Conservation (phyloP, 352 stramenopile genomes). For the Globisporangium alternatum region DNA sequence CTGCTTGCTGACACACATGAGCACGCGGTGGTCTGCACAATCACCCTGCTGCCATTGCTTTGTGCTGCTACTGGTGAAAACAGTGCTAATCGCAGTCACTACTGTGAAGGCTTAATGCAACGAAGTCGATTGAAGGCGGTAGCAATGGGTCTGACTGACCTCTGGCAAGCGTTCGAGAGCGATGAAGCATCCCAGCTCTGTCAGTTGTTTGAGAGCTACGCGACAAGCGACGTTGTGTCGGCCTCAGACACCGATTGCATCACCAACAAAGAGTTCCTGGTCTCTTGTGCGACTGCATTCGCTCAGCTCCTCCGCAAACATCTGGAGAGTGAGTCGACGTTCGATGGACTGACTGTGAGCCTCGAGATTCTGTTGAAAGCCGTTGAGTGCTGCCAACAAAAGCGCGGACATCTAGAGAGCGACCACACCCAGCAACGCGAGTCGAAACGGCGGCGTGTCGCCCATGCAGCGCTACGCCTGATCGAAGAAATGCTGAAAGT, state of each 20-base stretch:
- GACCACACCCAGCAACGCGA: neutral
- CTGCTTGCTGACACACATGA: slow-evolving; percentile 32
- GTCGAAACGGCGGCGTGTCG: neutral
- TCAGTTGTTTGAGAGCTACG: slow-evolving; percentile 2
- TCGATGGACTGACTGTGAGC: slow-evolving; percentile 21
- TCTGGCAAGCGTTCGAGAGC: slow-evolving; percentile 11
- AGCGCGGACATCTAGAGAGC: neutral
- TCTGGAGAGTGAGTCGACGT: neutral
- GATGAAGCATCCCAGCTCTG: neutral
- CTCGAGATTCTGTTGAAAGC: slow-evolving; percentile 37
- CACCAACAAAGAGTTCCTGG: neutral
- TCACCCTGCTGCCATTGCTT: slow-evolving; percentile 35
- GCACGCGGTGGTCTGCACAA: slow-evolving; percentile 42
- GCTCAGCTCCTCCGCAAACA: neutral
- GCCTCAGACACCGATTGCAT: neutral
- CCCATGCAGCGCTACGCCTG: slow-evolving; percentile 18
- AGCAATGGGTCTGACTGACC: slow-evolving; percentile 9
- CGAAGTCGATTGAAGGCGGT: neutral
- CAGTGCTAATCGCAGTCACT: neutral
- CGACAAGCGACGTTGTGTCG: neutral
- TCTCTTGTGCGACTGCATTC: slow-evolving; percentile 10
- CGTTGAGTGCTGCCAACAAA: slow-evolving; percentile 4
- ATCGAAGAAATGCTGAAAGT: slow-evolving; percentile 45
- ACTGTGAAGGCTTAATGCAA: neutral
- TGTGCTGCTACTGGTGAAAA: neutral